phyloP scores from a whole-genome alignment of 1,139 yeast genomes.

The Scheffersomyces titani region DNA sequence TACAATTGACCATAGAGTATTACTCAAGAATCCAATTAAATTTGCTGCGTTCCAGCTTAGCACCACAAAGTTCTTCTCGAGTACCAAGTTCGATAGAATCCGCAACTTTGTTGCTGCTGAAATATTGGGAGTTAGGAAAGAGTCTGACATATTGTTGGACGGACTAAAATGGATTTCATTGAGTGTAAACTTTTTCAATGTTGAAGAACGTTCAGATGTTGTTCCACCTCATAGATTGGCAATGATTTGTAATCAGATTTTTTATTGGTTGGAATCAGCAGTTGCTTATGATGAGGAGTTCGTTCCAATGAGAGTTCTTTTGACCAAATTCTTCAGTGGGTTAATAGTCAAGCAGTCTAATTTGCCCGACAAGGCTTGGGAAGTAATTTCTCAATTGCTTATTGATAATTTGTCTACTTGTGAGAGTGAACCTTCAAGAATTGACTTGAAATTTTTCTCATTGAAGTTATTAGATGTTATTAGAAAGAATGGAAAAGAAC shows the following conservation, averaged over 20 bases:
- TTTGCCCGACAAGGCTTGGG: conserved; percentile 35
- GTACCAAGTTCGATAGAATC: conserved; percentile 46
- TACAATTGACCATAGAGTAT: conserved; percentile 30
- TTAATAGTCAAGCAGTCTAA: conserved; percentile 14
- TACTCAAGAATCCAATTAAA: conserved; percentile 34
- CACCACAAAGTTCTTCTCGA: conserved; percentile 33
- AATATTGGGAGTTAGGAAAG: conserved; percentile 52
- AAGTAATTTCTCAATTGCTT: conserved; percentile 39
- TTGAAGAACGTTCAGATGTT: conserved; percentile 31
- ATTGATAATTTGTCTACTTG: conserved; percentile 54
- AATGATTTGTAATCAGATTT: conserved; percentile 56
- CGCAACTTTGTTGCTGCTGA: conserved; percentile 68
- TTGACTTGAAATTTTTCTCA: conserved; percentile 49
- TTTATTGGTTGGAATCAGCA: conserved; percentile 62
- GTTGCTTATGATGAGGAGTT: conserved; percentile 60
- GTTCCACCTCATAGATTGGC: conserved; percentile 61
- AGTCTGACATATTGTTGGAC: conserved; percentile 33
- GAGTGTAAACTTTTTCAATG: conserved; percentile 48
- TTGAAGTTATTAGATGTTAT: conserved; percentile 44
- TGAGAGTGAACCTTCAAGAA: conserved; percentile 34
- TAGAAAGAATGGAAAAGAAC: conserved; percentile 16
- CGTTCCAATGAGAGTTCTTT: conserved; percentile 48
- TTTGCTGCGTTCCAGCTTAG: conserved; percentile 41
- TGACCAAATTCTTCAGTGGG: conserved; percentile 49
- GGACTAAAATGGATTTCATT: conserved; percentile 53